These are phyloP conservation scores for Scenedesmus sp. DNA, from an alignment of 163 green algal genomes.

Conservation along the genomic window DNA sequence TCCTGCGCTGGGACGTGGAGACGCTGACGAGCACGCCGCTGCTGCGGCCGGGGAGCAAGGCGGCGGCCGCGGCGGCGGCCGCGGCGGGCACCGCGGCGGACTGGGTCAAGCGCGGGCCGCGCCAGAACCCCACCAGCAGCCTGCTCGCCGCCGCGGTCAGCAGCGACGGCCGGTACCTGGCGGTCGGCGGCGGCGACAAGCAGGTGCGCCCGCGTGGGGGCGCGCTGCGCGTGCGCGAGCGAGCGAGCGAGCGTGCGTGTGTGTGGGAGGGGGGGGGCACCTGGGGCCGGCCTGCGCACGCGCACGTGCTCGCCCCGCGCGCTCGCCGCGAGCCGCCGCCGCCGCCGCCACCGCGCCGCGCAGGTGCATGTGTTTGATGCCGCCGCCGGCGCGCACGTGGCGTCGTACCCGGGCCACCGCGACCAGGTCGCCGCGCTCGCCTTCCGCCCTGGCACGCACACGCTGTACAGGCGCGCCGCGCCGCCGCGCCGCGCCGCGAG, in stretches of 20 bases:
- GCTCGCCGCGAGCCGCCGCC: no score
- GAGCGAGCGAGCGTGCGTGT: no score
- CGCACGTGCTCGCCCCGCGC: no score
- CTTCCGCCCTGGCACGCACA: constrained; percentile 86
- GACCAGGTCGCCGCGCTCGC: constrained; percentile 81
- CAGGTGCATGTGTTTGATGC: constrained; percentile 55
- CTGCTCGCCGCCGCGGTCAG: constrained; percentile 74
- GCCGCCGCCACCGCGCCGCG: no score
- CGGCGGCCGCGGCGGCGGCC: background rate
- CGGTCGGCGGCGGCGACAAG: constrained; percentile 83
- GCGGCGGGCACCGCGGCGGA: constrained; percentile 34
- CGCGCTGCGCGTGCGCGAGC: no score
- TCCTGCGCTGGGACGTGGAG: constrained; percentile 85
- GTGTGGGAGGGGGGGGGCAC: no score
- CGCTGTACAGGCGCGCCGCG: no score
- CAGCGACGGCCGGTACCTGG: constrained; percentile 85
- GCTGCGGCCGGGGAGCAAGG: constrained; percentile 26
- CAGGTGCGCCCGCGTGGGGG: constrained; percentile 66
- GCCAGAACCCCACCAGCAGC: constrained; percentile 14
- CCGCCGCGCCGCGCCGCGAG: no score
- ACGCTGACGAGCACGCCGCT: constrained; percentile 52
- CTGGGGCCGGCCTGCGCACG: no score
- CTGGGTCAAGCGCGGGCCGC: constrained; percentile 47
- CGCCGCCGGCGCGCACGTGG: background rate
- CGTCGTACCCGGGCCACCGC: constrained; percentile 57